Base-by-base conservation (phyloP, 345 rosid species). In the Corchorus capsularis region DNA sequence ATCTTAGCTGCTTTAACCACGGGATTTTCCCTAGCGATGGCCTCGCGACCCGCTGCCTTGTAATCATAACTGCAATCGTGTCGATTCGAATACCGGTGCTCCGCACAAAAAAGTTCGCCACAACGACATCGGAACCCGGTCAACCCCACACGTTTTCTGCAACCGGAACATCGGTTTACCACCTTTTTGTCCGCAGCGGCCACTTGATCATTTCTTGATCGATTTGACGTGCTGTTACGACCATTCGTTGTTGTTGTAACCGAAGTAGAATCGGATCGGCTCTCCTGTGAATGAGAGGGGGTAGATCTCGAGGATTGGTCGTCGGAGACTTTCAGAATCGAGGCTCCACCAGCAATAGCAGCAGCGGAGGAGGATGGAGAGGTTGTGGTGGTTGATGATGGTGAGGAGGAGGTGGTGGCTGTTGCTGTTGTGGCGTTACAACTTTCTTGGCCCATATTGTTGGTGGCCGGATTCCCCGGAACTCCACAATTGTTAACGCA, bases 81-180 rank as follows among this genome's bases (percentile, higher is more conserved):
- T 8, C 99, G 94, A 80, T 93, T 98, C 55, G 99, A 92, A 73
- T 96, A 96, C 52, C 99, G 91, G 37, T 96, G 99, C n/a, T 93
- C 97, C 20, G 89, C 77, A 55, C 99, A 96, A 74, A 96, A 96
- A 16, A 96, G 91, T 32, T 96, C 99, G 0, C 98, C 99, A 60
- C 99, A 95, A 1, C 99, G 91, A 80, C 99, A 95, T 54, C 99
- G 82, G 78, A 95, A 95, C 11, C 99, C 99, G 84, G 98, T 96
- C 89, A 96, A 86, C 0, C 99, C 99, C 1, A 96, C 99, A 75
- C 85, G 91, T 75, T 90, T 85, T 76, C 86, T 73, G 75, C 99
- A 96, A 14, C 99, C 96, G 0, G 94, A 89, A 79, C 99, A 96
- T 41, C 99, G 88, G 32, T 93, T 96, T 59, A 96, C 92, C 77